A percentile compares a stretch with the other conserved stretches of the same genome.
Conservation (phyloP, 805 yeast species). For the Komagataella pastoris region DNA sequence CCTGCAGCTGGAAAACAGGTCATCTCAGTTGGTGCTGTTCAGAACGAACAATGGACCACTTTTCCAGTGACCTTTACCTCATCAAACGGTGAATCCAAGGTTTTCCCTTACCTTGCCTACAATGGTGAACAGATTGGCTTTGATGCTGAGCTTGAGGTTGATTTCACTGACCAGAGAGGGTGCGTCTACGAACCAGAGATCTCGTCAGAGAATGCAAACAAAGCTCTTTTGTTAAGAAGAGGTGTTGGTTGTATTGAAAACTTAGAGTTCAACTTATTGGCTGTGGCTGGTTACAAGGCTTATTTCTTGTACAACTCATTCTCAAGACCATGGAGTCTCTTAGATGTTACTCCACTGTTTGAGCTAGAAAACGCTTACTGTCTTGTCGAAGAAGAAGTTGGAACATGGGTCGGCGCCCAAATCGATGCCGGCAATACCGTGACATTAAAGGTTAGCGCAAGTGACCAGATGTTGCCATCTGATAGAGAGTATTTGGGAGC, state of each 20-base stretch:
- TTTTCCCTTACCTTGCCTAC: background rate
- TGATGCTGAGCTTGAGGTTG: background rate
- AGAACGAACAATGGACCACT: slow-evolving; percentile 3
- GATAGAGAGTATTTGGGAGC: slow-evolving; percentile 3
- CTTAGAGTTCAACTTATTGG: background rate
- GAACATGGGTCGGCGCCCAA: slow-evolving; percentile 3
- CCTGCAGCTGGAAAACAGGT: slow-evolving; percentile 4
- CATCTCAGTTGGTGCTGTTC: slow-evolving; percentile 6
- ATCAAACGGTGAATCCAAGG: slow-evolving; percentile 1
- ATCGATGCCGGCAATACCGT: slow-evolving; percentile 1
- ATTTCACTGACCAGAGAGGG: background rate
- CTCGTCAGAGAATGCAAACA: background rate
- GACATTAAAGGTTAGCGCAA: background rate
- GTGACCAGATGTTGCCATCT: background rate
- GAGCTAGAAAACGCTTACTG: background rate
- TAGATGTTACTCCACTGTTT: background rate
- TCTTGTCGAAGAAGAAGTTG: slow-evolving; percentile 2
- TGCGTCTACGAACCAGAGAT: background rate
- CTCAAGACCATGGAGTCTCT: background rate
- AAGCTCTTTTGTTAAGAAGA: background rate
- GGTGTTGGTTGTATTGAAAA: slow-evolving; percentile 1
- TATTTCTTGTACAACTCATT: slow-evolving; percentile 1
- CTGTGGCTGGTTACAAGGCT: background rate
- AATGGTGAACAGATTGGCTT: background rate
- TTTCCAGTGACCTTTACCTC: slow-evolving; percentile 3